Conservation (phyloP, 2,329 filamentous ascomycete genomes). For the Penicillium sp. region DNA sequence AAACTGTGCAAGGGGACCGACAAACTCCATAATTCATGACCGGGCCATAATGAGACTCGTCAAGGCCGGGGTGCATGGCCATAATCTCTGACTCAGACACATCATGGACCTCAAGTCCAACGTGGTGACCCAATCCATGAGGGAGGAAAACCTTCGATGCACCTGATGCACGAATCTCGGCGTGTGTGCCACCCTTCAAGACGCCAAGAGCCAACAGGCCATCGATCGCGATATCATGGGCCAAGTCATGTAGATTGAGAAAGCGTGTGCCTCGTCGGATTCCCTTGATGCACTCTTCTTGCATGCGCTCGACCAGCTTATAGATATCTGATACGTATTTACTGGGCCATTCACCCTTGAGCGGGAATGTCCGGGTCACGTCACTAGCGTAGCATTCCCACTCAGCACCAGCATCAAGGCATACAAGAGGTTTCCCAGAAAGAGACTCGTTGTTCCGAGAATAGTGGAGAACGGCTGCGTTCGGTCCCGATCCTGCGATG, state of each 20-base stretch:
- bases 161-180: constrained; percentile 44
- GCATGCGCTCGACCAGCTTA: constrained; percentile 83
- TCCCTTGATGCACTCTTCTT: constrained; percentile 70
- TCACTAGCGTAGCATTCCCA: constrained; percentile 71
- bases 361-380: constrained; percentile 83
- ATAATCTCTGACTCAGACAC: constrained; percentile 40
- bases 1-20: constrained; percentile 33
- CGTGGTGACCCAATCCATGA: constrained; percentile 61
- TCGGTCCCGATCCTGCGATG: constrained; percentile 78
- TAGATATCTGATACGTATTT: constrained; percentile 73
- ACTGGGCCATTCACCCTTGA: constrained; percentile 63
- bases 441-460: constrained; percentile 73
- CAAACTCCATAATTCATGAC: constrained; percentile 14
- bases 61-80: constrained; percentile 19
- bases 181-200: constrained; percentile 61
- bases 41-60: constrained; percentile 15
- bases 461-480: constrained; percentile 86
- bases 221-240: constrained; percentile 78
- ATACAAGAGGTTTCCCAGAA: constrained; percentile 70
- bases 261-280: constrained; percentile 74
- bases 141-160: constrained; percentile 44
- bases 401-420: constrained; percentile 82
- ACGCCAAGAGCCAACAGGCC: constrained; percentile 77
- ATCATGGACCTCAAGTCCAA: constrained; percentile 48
- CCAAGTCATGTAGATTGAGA: constrained; percentile 78